Percentiles rank a stretch among this genome's conserved stretches.
Evolutionary conservation across 805 yeast species (phyloP).

Genomic region (Clavispora santaluciae): DNA sequence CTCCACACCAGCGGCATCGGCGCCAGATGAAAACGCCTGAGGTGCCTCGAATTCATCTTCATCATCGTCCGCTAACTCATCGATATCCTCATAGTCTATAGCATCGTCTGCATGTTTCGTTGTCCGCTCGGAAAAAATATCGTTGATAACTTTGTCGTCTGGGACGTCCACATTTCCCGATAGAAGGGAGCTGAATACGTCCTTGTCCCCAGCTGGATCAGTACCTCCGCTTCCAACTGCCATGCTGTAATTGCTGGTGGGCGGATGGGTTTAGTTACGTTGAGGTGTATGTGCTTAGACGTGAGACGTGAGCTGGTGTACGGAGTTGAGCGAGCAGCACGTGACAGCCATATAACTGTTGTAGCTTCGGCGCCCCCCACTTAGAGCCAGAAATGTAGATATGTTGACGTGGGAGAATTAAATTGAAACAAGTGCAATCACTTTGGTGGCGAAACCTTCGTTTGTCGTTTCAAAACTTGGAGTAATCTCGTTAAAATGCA

Average conservation of each 20-base stretch:
- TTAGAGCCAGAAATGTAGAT: no score
- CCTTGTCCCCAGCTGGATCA: background rate
- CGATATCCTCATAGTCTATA: conserved; percentile 89
- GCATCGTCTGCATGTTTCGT: conserved; percentile 87
- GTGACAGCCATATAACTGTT: no score
- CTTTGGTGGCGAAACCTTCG: no score
- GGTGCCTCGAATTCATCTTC: conserved; percentile 59
- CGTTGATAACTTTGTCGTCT: conserved; percentile 34
- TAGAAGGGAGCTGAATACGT: background rate
- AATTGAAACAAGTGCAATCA: no score
- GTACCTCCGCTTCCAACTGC: conserved; percentile 1
- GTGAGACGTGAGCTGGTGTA: background rate
- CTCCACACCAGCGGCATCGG: conserved; percentile 7
- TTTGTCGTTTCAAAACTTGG: no score
- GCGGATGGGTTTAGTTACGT: no score
- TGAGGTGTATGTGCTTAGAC: background rate
- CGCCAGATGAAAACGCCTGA: background rate
- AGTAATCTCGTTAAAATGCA: no score
- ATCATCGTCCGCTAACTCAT: conserved; percentile 90
- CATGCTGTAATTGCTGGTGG: background rate
- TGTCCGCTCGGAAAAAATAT: conserved; percentile 30
- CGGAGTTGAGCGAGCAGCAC: no score
- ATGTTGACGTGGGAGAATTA: no score
- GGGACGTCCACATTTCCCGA: conserved; percentile 22
- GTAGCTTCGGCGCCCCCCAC: no score